These are phyloP conservation scores for Clitoria ternatea DNA, from an alignment of 306 rosid genomes.

Conservation along the genomic window DNA sequence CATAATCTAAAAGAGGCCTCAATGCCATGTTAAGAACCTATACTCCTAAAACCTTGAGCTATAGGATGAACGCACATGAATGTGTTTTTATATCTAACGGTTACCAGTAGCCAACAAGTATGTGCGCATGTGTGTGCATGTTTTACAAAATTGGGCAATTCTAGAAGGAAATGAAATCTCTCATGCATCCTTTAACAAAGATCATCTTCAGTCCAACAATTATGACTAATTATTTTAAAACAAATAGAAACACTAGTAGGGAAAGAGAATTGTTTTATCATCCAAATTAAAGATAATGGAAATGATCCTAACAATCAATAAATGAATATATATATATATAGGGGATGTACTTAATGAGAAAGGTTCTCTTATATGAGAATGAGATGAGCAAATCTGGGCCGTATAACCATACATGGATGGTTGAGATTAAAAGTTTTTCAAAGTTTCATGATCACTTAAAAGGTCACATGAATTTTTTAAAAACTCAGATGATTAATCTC, in stretches of 20 bases:
- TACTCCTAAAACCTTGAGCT: neutral
- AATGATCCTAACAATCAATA: neutral
- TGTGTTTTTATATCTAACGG: neutral
- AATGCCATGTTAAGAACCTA: neutral
- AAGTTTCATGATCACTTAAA: too few species aligned
- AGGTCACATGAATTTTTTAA: too few species aligned
- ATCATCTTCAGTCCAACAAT: neutral
- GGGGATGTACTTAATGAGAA: too few species aligned
- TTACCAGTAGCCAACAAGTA: neutral
- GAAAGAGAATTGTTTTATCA: conserved; percentile 5
- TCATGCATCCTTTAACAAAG: neutral
- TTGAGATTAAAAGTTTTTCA: too few species aligned
- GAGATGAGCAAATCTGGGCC: too few species aligned
- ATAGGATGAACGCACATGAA: neutral
- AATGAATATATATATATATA: too few species aligned
- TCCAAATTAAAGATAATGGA: neutral
- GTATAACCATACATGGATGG: too few species aligned
- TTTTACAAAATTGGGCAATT: neutral
- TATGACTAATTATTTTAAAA: neutral
- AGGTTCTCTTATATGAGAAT: too few species aligned
- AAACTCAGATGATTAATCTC: too few species aligned
- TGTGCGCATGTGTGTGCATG: neutral
- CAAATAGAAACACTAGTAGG: neutral
- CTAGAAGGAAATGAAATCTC: neutral
- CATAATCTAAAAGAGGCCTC: neutral